Conservation (phyloP, 139 green algal species). For the Picochlorum sp. region DNA sequence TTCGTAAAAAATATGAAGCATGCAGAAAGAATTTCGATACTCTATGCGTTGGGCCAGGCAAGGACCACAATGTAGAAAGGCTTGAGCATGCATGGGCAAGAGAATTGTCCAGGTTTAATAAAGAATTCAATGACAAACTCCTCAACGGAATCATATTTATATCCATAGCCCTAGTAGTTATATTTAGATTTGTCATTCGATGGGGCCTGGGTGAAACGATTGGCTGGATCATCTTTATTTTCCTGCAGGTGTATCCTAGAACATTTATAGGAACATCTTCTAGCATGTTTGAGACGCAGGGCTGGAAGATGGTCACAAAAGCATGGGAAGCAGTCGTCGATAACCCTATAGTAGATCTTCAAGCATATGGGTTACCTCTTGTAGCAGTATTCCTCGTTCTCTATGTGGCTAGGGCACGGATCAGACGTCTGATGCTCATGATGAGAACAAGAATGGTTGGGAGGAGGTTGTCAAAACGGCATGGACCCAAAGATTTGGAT, state of each 20-base stretch:
- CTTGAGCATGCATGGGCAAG: conserved; percentile 37
- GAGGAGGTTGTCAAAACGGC: background rate
- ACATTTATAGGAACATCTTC: conserved; percentile 26
- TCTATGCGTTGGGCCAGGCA: conserved; percentile 43
- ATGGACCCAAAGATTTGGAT: conserved; percentile 16
- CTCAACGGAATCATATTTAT: conserved; percentile 54
- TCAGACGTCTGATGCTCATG: conserved; percentile 14
- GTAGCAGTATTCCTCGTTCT: background rate
- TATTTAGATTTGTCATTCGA: conserved; percentile 52
- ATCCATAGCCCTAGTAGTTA: conserved; percentile 43
- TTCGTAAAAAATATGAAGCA: conserved; percentile 34
- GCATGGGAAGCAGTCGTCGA: conserved; percentile 47
- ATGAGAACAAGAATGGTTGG: background rate
- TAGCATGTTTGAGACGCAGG: conserved; percentile 49
- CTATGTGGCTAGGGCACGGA: conserved; percentile 3
- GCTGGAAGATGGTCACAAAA: conserved; percentile 40
- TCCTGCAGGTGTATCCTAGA: conserved; percentile 55
- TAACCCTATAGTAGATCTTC: conserved; percentile 41
- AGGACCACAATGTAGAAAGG: conserved; percentile 20
- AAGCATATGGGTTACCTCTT: conserved; percentile 25
- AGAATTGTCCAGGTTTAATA: conserved; percentile 49
- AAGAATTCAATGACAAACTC: conserved; percentile 75
- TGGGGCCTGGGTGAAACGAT: conserved; percentile 44
- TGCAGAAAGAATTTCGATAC: conserved; percentile 45
- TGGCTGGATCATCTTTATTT: conserved; percentile 57